Conservation (phyloP, 2,329 filamentous ascomycete genomes). For the Paecilomyces fulvus region DNA sequence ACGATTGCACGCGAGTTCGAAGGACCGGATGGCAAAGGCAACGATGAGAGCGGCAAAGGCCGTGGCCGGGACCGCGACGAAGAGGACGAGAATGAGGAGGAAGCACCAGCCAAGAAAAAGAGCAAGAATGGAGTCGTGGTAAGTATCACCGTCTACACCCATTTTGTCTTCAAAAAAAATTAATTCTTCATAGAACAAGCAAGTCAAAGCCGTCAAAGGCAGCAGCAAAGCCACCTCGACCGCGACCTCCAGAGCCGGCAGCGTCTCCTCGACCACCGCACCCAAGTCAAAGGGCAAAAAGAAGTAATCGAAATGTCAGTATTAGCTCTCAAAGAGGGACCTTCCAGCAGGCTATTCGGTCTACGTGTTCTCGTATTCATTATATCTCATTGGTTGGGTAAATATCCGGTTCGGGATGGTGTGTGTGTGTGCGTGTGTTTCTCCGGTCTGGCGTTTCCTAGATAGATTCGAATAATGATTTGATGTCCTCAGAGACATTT, state of each 20-base stretch:
- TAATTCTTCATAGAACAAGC: constrained; percentile 66
- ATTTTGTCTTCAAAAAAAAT: constrained; percentile 3
- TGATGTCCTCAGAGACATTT: not conserved
- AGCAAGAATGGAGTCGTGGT: constrained; percentile 83
- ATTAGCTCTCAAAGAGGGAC: not conserved
- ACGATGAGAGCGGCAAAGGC: constrained; percentile 61
- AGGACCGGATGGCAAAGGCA: constrained; percentile 45
- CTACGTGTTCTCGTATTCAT: not conserved
- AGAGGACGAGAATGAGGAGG: constrained; percentile 67
- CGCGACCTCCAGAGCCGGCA: constrained; percentile 74
- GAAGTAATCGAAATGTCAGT: constrained; percentile 28
- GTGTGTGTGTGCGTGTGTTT: not conserved
- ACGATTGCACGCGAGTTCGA: constrained; percentile 95
- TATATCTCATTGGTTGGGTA: not conserved
- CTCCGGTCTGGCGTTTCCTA: not conserved
- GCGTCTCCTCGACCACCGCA: constrained; percentile 65
- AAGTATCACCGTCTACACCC: constrained; percentile 25
- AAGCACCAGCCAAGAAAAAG: constrained; percentile 90
- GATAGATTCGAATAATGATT: not conserved
- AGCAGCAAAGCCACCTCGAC: constrained; percentile 68
- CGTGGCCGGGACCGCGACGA: constrained; percentile 56
- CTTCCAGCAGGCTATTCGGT: not conserved
- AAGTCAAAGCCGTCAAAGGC: constrained; percentile 75
- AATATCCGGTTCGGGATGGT: not conserved
- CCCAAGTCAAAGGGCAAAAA: constrained; percentile 43